Evolutionary conservation across 495 filamentous ascomycete species (phyloP), one percentile per base, ranked within the genome.

Genomic region (Neurospora terricola): DNA sequence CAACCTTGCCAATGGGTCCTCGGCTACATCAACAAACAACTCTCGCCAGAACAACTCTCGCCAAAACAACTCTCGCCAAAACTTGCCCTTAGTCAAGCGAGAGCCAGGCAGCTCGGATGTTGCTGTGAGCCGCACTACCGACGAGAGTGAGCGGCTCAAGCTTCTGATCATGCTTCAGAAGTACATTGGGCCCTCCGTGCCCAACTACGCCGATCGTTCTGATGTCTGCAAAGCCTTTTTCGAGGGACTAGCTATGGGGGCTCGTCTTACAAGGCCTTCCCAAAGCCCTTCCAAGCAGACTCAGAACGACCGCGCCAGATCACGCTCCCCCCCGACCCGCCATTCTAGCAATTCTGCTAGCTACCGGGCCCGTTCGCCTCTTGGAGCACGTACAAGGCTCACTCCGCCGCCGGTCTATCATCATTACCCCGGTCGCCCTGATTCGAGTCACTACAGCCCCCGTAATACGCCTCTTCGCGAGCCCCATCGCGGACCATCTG

Each of bases 231-330:
- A 73, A 9, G 80, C 78, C 30, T 82, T 81, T 34, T 70, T 82
- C 8, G 75, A 81, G 34, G 80, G 81, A 54, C 69, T 83, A 7
- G 77, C 76, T 10, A 38, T 77, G 14, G 81, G 81, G 7, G 39
- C 69, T 11, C 72, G 72, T 38, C 72, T 80, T 12, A 37, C n/a
- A n/a, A 21, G n/a, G 40, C 48, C 34, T 42, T 66, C 54, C 14
- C 27, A 66, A 36, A 66, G 54, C 14, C 30, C 54, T 34, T 18
- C 54, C 6, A 18, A 18, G 27, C 27, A 66, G 12, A 18, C 27
- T 18, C 14, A 8, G 54, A 66, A 16, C 36, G 43, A 59, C 4
- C 71, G 72, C 70, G 66, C 62, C 69, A 38, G 18, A 68, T 36
- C n/a, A 39, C 38, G 2, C 27, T 69, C 21, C 18, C 75, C 27